Evolutionary conservation across 305 asterid species (phyloP), one percentile per base, ranked within the genome.

Genomic region (Withania somnifera): DNA sequence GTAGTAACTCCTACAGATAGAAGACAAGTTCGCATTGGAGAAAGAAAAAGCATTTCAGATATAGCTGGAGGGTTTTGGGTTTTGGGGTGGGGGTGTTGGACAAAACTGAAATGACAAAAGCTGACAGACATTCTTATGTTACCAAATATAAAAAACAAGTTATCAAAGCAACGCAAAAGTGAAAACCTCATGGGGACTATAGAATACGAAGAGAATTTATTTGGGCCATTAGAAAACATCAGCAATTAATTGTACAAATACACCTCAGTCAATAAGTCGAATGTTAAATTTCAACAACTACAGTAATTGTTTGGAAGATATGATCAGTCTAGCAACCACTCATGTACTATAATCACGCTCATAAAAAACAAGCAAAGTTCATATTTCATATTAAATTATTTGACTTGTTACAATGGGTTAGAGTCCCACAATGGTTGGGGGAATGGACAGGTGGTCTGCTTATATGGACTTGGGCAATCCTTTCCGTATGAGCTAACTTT

Each of bases 1-100:
- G 88, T 94, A 96, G 83, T 96, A 96, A 80, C 99, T 94, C 98
- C 98, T 96, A 93, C 64, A 75, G 86, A 85, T 3, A 67, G 11
- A 78, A 67, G 11, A 78, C 67, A 54, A 77, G 83, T 78, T 19
- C 61, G 78, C 36, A 71, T 89, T 73, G 86, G 83, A 73, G n/a
- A 63, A 36, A 34, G 5, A 47, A 50, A 71, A 71, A 71, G 57
- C 58, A 71, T 22, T 71, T 45, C 57, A 45, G 57, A 69, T 64
- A 61, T 13, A 64, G 30, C 42, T 15, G 42, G 38, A 24, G 38
- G 38, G 57, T 30, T 15, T 17, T 36, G 5, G 40, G 5, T 36
- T 6, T 15, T 36, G 11, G 28, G 24, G 13, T 1, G 28, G 61
- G 10, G 22, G 61, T 5, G 7, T 10, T 7, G 40, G n/a, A n/a